These are phyloP conservation scores for Nitzschia palea DNA, from an alignment of 108 stramenopile species.

Conservation along the genomic window DNA sequence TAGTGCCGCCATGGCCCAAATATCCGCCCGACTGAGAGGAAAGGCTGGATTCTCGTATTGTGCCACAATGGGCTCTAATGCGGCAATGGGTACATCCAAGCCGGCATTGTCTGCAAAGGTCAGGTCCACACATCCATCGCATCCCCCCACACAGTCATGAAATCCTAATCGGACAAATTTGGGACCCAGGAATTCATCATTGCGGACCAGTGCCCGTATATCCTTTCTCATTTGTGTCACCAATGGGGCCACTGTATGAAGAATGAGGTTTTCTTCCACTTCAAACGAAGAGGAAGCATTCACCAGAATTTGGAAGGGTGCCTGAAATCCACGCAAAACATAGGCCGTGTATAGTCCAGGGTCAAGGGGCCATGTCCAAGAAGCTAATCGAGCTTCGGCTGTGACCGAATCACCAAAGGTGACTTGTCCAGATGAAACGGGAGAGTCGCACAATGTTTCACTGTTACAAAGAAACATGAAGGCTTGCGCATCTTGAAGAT, in stretches of 20 bases:
- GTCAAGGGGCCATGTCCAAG: background rate
- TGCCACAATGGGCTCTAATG: conserved; percentile 34
- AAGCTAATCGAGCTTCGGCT: background rate
- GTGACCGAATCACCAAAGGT: background rate
- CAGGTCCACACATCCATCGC: conserved; percentile 54
- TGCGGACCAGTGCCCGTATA: background rate
- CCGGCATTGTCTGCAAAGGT: conserved; percentile 42
- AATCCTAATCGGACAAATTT: conserved; percentile 49
- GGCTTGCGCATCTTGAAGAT: background rate
- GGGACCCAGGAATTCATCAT: background rate
- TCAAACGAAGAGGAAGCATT: background rate
- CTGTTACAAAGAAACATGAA: background rate
- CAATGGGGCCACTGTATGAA: background rate
- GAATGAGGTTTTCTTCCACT: background rate
- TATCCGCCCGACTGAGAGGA: conserved; percentile 44
- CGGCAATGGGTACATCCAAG: conserved; percentile 42
- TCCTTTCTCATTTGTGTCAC: background rate
- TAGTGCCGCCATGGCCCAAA: conserved; percentile 52
- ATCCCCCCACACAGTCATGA: conserved; percentile 55
- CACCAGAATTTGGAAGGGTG: background rate
- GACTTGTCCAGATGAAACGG: background rate
- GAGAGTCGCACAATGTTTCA: background rate
- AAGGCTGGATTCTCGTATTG: conserved; percentile 8
- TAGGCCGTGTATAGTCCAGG: background rate
- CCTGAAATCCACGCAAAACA: background rate